These are phyloP conservation scores for Sideroxylon spinosum DNA, from an alignment of 179 eudicot species.

Conservation along the genomic window DNA sequence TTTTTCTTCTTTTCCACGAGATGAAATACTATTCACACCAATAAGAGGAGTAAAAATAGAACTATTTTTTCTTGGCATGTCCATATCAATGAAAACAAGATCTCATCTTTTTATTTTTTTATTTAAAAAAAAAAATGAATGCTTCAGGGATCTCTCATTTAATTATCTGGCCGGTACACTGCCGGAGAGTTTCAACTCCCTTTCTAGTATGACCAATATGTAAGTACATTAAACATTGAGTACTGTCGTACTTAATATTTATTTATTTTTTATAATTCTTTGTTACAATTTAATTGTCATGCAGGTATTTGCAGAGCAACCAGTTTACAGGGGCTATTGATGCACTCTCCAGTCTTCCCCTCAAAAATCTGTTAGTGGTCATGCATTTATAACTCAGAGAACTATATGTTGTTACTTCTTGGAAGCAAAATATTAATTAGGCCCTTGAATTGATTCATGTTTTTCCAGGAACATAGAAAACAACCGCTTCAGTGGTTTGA, in stretches of 20 bases:
- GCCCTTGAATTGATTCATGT: background rate
- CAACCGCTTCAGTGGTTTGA: slow-evolving; percentile 84
- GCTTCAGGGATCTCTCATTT: slow-evolving; percentile 76
- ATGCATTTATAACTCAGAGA: background rate
- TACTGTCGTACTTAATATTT: background rate
- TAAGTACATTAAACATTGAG: slow-evolving; percentile 35
- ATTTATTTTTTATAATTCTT: background rate
- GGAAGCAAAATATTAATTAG: background rate
- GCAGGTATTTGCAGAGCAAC: slow-evolving; percentile 83
- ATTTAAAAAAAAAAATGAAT: background rate
- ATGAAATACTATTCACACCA: too few relatives aligned
- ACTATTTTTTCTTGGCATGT: too few relatives aligned
- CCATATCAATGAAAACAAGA: too few relatives aligned
- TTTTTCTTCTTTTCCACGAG: too few relatives aligned
- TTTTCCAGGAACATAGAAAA: slow-evolving; percentile 68
- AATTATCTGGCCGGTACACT: slow-evolving; percentile 65
- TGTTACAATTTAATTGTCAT: background rate
- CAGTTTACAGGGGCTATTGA: slow-evolving; percentile 79
- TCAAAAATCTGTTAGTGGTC: slow-evolving; percentile 63
- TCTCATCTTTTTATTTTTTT: too few relatives aligned
- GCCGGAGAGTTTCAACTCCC: slow-evolving; percentile 57
- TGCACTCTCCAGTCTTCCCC: slow-evolving; percentile 66
- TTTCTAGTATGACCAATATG: slow-evolving; percentile 72
- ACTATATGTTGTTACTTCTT: background rate
- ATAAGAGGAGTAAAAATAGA: too few relatives aligned